Percentiles rank a stretch among this genome's conserved stretches.
phyloP scores from a whole-genome alignment of 2,329 filamentous ascomycete genomes.

The Bisporella sp. region DNA sequence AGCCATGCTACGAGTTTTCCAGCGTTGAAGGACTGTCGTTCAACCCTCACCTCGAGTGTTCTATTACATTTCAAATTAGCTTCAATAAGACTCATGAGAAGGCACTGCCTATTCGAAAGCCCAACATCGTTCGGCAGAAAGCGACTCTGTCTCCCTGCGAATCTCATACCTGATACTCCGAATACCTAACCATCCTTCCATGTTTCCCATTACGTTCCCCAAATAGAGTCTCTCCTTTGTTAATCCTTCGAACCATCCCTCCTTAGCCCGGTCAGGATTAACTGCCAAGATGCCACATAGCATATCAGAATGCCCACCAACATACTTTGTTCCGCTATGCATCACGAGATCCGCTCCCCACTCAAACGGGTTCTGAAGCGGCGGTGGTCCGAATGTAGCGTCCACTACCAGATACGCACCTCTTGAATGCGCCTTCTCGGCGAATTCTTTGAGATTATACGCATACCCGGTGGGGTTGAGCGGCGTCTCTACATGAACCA shows the following conservation, averaged over 20 bases:
- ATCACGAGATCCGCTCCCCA: constrained; percentile 81
- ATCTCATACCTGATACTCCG: constrained; percentile 56
- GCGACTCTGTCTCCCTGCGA: too few species aligned
- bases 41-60: constrained; percentile 77
- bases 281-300: constrained; percentile 78
- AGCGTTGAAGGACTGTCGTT: constrained; percentile 67
- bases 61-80: too few species aligned
- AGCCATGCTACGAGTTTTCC: constrained; percentile 68
- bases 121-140: too few species aligned
- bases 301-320: constrained; percentile 92
- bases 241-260: constrained; percentile 48
- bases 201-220: constrained; percentile 77
- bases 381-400: constrained; percentile 87
- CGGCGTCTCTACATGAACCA: constrained; percentile 89
- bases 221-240: constrained; percentile 65
- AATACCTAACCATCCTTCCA: constrained; percentile 90
- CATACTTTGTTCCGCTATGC: constrained; percentile 94
- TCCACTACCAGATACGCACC: constrained; percentile 81
- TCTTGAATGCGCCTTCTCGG: constrained; percentile 60
- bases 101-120: too few species aligned
- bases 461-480: constrained; percentile 86
- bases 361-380: constrained; percentile 76
- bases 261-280: constrained; percentile 38
- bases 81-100: too few species aligned
- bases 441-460: constrained; percentile 64